phyloP scores from a whole-genome alignment of 805 yeast species.

The Yamadazyma phyllophila region DNA sequence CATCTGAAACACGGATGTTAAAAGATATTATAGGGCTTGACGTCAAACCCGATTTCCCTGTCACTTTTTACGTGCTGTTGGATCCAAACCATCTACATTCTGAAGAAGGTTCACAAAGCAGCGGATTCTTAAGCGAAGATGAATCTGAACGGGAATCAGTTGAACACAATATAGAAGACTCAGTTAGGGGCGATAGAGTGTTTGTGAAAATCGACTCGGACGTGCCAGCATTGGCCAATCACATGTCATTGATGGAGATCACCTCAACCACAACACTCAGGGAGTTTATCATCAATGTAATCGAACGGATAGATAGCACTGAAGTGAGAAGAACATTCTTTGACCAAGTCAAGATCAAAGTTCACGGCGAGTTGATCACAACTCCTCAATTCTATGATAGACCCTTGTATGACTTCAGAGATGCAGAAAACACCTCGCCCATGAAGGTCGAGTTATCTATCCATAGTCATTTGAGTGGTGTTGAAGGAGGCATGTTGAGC shows the following conservation, averaged over 20 bases:
- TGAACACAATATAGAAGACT: not conserved
- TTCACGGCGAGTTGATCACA: constrained; percentile 7
- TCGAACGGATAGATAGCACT: constrained; percentile 19
- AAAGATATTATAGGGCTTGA: constrained; percentile 19
- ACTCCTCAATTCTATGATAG: constrained; percentile 1
- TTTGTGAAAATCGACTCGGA: constrained; percentile 16
- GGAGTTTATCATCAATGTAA: constrained; percentile 20
- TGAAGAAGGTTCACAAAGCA: no score
- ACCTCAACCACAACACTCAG: constrained; percentile 17
- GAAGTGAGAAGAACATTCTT: constrained; percentile 25
- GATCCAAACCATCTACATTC: no score
- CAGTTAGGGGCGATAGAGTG: constrained; percentile 3
- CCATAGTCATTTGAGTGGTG: constrained; percentile 17
- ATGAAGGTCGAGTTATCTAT: constrained; percentile 16
- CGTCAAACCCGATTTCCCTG: constrained; percentile 22
- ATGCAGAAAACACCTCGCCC: constrained; percentile 10
- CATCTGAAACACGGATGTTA: constrained; percentile 11
- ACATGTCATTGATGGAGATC: constrained; percentile 22
- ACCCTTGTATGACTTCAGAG: constrained; percentile 11
- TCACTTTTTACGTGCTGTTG: not conserved
- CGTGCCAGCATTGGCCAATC: constrained; percentile 16
- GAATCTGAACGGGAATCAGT: not conserved
- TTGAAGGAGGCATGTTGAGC: constrained; percentile 25
- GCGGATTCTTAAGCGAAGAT: no score
- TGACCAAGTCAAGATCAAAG: constrained; percentile 23